Conservation (phyloP, 768 basidiomycete species). For the Rhizopogon vulgaris region DNA sequence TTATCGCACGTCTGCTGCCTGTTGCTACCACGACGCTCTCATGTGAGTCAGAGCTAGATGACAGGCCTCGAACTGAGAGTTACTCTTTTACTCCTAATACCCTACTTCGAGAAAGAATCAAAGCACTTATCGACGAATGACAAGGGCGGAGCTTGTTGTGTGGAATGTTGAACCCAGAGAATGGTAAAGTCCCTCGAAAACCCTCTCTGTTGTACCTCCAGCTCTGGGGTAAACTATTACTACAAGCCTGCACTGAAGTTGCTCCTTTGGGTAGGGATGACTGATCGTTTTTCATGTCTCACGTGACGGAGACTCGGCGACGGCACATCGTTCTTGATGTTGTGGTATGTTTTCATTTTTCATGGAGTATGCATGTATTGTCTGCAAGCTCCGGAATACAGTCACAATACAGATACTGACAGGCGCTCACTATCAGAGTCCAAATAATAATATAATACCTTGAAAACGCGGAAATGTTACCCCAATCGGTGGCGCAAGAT, state of each 20-base stretch:
- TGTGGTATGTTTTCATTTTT: no score
- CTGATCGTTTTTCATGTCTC: slow-evolving; percentile 1
- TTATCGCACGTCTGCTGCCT: slow-evolving; percentile 8
- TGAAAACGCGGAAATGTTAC: no score
- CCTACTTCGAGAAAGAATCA: slow-evolving; percentile 22
- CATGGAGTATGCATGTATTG: no score
- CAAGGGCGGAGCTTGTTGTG: slow-evolving; percentile 24
- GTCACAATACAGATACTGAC: no score
- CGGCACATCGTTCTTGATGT: slow-evolving; percentile 1
- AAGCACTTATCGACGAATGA: slow-evolving; percentile 30
- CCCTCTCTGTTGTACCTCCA: slow-evolving; percentile 15
- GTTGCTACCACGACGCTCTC: slow-evolving; percentile 19
- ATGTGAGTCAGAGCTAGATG: slow-evolving; percentile 41
- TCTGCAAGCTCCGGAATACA: no score
- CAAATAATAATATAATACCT: no score
- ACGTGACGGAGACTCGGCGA: no score
- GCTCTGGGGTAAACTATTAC: slow-evolving; percentile 1
- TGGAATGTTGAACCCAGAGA: slow-evolving; percentile 27
- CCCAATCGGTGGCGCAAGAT: no score
- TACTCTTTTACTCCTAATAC: slow-evolving; percentile 5
- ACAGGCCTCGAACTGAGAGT: slow-evolving; percentile 39
- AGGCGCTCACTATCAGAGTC: no score
- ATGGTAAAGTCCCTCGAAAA: slow-evolving; percentile 27
- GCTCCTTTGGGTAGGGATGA: slow-evolving; percentile 6
- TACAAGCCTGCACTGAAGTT: slow-evolving; percentile 21